Conservation (phyloP, 495 filamentous ascomycete genomes). For the Talaromyces trachyspermus region DNA sequence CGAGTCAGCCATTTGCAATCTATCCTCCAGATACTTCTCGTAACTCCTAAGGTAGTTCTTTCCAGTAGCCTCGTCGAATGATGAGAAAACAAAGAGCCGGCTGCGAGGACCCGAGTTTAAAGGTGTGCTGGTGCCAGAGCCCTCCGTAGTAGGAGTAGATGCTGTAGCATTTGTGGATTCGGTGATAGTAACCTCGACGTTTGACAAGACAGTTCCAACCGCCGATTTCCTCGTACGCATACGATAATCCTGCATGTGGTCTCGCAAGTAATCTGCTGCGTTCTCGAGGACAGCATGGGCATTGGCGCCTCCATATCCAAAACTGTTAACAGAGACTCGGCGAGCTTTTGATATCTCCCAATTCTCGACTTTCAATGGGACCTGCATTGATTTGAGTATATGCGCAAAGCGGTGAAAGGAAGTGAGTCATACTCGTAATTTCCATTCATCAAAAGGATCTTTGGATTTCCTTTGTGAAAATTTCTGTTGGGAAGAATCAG, state of each 20-base stretch:
- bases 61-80: background rate
- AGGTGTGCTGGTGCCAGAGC: background rate
- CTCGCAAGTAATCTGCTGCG: conserved; percentile 1
- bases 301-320: conserved; percentile 29
- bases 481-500: conserved; percentile 15
- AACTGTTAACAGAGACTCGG: conserved; percentile 19
- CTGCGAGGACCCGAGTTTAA: background rate
- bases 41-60: conserved; percentile 9
- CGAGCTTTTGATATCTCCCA: conserved; percentile 13
- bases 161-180: background rate
- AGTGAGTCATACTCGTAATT: conserved; percentile 10
- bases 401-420: too few species aligned
- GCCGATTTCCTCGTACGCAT: background rate
- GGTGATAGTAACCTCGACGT: background rate
- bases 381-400: too few species aligned
- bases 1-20: background rate
- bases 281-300: conserved; percentile 21
- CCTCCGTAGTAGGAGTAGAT: background rate
- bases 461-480: conserved; percentile 15
- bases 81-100: background rate
- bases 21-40: conserved; percentile 13
- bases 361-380: conserved; percentile 4
- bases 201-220: background rate
- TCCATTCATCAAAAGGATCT: conserved; percentile 21
- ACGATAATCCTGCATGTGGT: background rate